These are phyloP conservation scores for Yamadazyma akitaensis DNA, from an alignment of 805 yeast genomes.

Conservation along the genomic window DNA sequence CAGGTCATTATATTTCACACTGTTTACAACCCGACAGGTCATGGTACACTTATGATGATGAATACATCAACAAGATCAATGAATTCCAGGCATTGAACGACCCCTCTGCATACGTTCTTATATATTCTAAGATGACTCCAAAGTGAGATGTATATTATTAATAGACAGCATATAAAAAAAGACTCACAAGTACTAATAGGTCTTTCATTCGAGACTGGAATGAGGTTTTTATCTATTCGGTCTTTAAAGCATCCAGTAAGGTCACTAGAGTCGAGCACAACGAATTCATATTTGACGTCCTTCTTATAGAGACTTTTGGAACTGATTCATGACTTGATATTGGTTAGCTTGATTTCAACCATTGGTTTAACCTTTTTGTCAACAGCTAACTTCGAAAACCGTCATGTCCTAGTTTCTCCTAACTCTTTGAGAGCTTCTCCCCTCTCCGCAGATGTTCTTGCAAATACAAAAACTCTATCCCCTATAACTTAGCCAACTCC, in stretches of 20 bases:
- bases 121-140: constrained; percentile 70
- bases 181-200: no score
- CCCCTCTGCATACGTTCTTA: constrained; percentile 84
- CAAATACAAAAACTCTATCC: constrained; percentile 54
- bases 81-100: constrained; percentile 76
- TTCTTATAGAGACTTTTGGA: background rate
- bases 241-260: no score
- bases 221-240: no score
- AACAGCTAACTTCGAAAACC: background rate
- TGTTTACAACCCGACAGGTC: constrained; percentile 88
- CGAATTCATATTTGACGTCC: background rate
- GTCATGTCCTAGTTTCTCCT: constrained; percentile 22
- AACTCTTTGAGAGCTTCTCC: constrained; percentile 27
- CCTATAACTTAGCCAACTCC: constrained; percentile 60
- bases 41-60: constrained; percentile 96
- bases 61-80: constrained; percentile 68
- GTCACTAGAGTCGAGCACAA: no score
- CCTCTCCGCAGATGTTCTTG: constrained; percentile 38
- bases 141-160: constrained; percentile 7
- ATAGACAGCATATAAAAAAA: constrained; percentile 3
- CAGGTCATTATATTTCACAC: constrained; percentile 91
- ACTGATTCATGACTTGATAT: background rate
- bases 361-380: background rate
- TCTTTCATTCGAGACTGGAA: no score
- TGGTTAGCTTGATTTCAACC: background rate